These are phyloP conservation scores for Gracilaria gracilis DNA, from an alignment of 23 red algal genomes.

Conservation along the genomic window DNA sequence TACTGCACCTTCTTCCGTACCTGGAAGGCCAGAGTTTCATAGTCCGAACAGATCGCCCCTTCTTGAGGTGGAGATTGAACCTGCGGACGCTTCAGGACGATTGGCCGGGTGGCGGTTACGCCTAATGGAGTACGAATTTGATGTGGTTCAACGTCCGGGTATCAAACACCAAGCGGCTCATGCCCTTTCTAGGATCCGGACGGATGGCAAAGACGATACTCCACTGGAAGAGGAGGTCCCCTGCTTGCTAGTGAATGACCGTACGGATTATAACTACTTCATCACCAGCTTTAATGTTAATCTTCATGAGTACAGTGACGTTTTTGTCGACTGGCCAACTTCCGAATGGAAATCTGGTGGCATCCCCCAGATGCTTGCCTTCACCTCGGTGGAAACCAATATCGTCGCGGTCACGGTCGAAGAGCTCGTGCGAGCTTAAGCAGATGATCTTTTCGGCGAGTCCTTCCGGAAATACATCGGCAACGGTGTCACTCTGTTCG, in stretches of 20 bases:
- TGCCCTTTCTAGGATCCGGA: too few species aligned
- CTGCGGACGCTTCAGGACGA: neutral
- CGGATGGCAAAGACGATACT: too few species aligned
- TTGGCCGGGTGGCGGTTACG: constrained; percentile 35
- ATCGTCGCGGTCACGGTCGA: too few species aligned
- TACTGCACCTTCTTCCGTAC: constrained; percentile 39
- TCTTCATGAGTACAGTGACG: neutral
- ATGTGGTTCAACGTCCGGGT: too few species aligned
- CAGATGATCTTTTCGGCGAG: too few species aligned
- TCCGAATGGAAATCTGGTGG: too few species aligned
- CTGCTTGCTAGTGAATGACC: constrained; percentile 52
- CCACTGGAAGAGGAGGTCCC: too few species aligned
- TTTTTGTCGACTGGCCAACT: too few species aligned
- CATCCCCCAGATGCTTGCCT: too few species aligned
- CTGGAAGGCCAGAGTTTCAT: constrained; percentile 33
- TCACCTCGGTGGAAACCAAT: too few species aligned
- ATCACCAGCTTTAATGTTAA: neutral
- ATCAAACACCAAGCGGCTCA: too few species aligned
- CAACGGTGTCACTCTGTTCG: neutral
- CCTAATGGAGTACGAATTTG: constrained; percentile 11
- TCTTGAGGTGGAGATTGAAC: constrained; percentile 40
- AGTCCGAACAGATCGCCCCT: constrained; percentile 17
- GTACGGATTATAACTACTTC: constrained; percentile 2
- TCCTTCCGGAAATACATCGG: neutral
- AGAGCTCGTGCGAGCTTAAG: too few species aligned